Evolutionary conservation across 441 rosid species (phyloP), one percentile per base, ranked within the genome.

Genomic region (Brassica hybrid): DNA sequence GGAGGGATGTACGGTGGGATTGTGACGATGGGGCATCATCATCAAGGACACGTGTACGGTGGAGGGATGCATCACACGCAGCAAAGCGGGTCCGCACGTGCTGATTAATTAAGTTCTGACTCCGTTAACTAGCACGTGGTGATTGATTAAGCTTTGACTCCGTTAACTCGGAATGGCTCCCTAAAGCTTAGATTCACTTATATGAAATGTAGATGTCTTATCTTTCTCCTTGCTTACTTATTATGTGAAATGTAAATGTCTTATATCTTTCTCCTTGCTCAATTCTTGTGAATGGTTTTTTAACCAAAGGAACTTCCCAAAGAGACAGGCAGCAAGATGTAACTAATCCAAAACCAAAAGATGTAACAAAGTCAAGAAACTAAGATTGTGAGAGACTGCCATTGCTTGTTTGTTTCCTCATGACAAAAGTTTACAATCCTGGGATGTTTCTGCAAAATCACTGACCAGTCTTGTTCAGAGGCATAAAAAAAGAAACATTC

Each of bases 121-220:
- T 75, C 76, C 21, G 79, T 69, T 61, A 56, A 43, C 57, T 60
- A 36, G 58, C 19, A 52, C 58, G 58, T 52, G 21, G 16, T 45
- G 16, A 5, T 12, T 45, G 1, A 45, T 45, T 13, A 45, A 45
- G 52, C 74, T 34, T 79, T 58, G 63, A 41, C 79, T 75, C 72
- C 43, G 79, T 69, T 60, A 30, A 43, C 62, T 60, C 60, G 68
- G 5, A 70, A 56, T 63, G 50, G 72, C 73, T 63, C 69, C 50
- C 38, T 45, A 27, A 34, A 75, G 65, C 73, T 65, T 72, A 64
- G 73, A 72, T 67, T 78, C 81, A 69, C 74, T n/a, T 68, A 12
- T 58, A 67, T 52, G 74, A 56, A 72, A 18, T 71, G 84, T 72
- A 75, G 77, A 67, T 67, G 32, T 41, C 48, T 62, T 9, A 0